Base-by-base conservation (phyloP, 257 asterid species). In the Nicotiana tabacum region DNA sequence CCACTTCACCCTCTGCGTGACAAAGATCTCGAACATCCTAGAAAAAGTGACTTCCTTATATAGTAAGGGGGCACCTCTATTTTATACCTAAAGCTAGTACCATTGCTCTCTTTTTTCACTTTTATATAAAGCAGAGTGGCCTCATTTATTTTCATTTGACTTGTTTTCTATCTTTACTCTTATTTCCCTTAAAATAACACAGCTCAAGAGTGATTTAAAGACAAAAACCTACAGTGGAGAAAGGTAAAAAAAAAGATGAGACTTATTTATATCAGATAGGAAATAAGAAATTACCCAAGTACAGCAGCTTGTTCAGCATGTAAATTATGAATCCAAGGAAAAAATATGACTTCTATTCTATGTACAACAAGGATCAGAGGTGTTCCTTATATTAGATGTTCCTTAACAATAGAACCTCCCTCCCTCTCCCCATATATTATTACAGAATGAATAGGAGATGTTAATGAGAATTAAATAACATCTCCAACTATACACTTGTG, bases 401-500 rank as follows among this genome's bases (percentile, higher is more conserved):
- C 83, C 83, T 33, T 33, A 64, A 79, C 13, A 35, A 80, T 32
- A 39, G 32, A 55, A 76, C 61, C 4, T 74, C 80, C 53, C 48
- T 64, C 82, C 13, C 72, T 60, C 57, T 35, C 77, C 61, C 60
- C 81, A 35, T 78, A 68, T 77, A 60, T 85, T 77, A 60, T 85
- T 81, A 83, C 86, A 87, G 64, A 76, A 89, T 58, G 89, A 81
- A 18, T 78, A 82, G 88, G 87, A 88, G 88, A 83, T 29, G 91
- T 89, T 83, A 89, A 76, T 15, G 86, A 89, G 90, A 79, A 83
- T 64, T 61, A 84, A 21, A 88, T 84, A 87, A 82, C 93, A 84
- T 81, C 88, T 88, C 90, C 88, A 85, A 53, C 91, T 91, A 68
- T 91, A 92, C 90, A 90, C 51, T 72, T 68, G 37, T 60, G 4